Evolutionary conservation across 805 yeast genomes (phyloP).

Genomic region (Tetrapisispora arboricola): DNA sequence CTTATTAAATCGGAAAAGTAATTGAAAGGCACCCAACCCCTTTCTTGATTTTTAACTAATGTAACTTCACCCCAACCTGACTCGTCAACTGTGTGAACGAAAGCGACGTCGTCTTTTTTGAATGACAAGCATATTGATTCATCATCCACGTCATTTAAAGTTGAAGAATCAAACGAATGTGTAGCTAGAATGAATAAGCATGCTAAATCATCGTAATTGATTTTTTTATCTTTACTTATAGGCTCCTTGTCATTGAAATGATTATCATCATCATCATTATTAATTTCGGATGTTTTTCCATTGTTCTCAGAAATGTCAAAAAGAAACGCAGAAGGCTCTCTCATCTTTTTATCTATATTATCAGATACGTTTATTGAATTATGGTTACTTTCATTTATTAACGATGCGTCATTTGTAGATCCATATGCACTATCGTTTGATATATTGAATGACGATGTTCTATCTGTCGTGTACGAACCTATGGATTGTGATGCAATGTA

Average conservation of each 20-base stretch:
- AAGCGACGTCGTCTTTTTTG: slow-evolving; percentile 58
- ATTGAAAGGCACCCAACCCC: slow-evolving; percentile 86
- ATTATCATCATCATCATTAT: not conserved
- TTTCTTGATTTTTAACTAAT: slow-evolving; percentile 44
- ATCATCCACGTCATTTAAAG: slow-evolving; percentile 55
- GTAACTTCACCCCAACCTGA: slow-evolving; percentile 89
- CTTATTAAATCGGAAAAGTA: slow-evolving; percentile 44
- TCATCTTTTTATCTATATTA: not conserved
- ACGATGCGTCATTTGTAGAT: not conserved
- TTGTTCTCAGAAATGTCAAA: not conserved
- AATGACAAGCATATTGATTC: slow-evolving; percentile 66
- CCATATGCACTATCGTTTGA: not conserved
- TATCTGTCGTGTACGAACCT: not conserved
- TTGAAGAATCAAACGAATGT: slow-evolving; percentile 47
- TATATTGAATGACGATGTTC: not conserved
- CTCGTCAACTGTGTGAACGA: slow-evolving; percentile 67
- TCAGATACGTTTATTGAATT: not conserved
- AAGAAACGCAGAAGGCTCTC: not conserved
- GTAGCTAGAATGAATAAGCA: slow-evolving; percentile 47
- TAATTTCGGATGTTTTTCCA: not conserved
- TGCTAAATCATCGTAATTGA: slow-evolving; percentile 30
- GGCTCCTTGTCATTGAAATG: not conserved
- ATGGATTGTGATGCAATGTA: too few species aligned
- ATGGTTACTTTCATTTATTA: not conserved
- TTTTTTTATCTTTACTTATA: not conserved